A percentile compares a stretch with the other conserved stretches of the same genome.
phyloP scores from a whole-genome alignment of 106 monocot genomes.

The Xerophyta viscosa region DNA sequence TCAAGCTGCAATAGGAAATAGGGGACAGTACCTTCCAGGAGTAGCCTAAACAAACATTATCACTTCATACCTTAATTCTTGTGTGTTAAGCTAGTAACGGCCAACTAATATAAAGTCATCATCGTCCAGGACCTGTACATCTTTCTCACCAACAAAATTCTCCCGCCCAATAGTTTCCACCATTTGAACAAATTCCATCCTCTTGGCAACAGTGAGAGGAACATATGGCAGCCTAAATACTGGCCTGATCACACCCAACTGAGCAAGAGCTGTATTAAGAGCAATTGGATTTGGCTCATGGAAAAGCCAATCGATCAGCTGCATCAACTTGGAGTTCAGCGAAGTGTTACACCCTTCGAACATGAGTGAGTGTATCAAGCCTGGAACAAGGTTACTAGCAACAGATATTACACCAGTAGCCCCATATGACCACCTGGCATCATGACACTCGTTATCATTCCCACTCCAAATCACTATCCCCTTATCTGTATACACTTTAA shows the following conservation, averaged over 20 bases:
- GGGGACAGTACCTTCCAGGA: no score
- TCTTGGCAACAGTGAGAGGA: slow-evolving; percentile 61
- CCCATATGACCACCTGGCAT: slow-evolving; percentile 71
- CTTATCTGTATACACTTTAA: slow-evolving; percentile 42
- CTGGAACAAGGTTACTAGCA: slow-evolving; percentile 78
- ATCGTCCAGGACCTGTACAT: slow-evolving; percentile 66
- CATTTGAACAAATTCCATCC: slow-evolving; percentile 61
- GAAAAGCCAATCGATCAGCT: slow-evolving; percentile 70
- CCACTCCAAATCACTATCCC: slow-evolving; percentile 77
- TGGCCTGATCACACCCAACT: slow-evolving; percentile 70
- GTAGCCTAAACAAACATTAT: no score
- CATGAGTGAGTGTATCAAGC: slow-evolving; percentile 67
- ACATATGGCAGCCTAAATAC: slow-evolving; percentile 80
- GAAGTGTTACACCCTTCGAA: slow-evolving; percentile 48
- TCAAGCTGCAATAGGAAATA: no score
- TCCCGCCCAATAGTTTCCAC: slow-evolving; percentile 77
- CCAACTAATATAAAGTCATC: slow-evolving; percentile 64
- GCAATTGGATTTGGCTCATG: slow-evolving; percentile 74
- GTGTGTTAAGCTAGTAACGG: slow-evolving; percentile 53
- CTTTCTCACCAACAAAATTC: slow-evolving; percentile 65
- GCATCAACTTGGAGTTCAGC: slow-evolving; percentile 57
- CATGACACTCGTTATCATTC: slow-evolving; percentile 74
- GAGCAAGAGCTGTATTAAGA: slow-evolving; percentile 77
- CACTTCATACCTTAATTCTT: no score
- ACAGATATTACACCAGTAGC: slow-evolving; percentile 87